Conservation (phyloP, 495 filamentous ascomycete species). For the Hypoxylon fragiforme region DNA sequence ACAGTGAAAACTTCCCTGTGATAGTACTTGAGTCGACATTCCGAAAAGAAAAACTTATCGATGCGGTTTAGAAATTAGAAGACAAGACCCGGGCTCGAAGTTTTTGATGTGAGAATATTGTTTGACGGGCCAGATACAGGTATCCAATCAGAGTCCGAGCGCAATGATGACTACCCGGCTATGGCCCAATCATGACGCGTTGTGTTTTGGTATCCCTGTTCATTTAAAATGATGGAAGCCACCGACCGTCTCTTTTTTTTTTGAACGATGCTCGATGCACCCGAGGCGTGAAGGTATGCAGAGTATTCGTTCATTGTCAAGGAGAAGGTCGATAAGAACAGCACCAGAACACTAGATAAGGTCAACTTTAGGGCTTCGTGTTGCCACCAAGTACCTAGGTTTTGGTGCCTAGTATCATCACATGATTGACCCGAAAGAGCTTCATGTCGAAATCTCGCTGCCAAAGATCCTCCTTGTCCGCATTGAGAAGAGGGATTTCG, state of each 20-base stretch:
- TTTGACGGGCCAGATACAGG: slow-evolving; percentile 27
- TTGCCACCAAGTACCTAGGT: slow-evolving; percentile 8
- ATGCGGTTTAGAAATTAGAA: slow-evolving; percentile 11
- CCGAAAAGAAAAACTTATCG: too few relatives aligned
- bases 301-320: slow-evolving; percentile 22
- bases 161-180: slow-evolving; percentile 29
- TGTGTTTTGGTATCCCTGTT: slow-evolving; percentile 21
- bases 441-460: slow-evolving; percentile 29
- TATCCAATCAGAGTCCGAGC: slow-evolving; percentile 38
- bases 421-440: slow-evolving; percentile 26
- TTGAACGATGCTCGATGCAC: not conserved
- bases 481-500: slow-evolving; percentile 2
- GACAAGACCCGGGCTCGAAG: slow-evolving; percentile 20
- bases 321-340: too few relatives aligned
- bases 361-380: too few relatives aligned
- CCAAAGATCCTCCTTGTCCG: slow-evolving; percentile 19
- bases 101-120: slow-evolving; percentile 24
- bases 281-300: slow-evolving; percentile 9
- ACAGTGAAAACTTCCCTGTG: not conserved
- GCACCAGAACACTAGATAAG: too few relatives aligned
- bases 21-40: too few relatives aligned
- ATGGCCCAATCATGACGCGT: slow-evolving; percentile 41
- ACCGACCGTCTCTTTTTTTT: slow-evolving; percentile 16
- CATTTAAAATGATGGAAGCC: slow-evolving; percentile 39
- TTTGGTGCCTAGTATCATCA: slow-evolving; percentile 7